Evolutionary conservation across 2,329 filamentous ascomycete genomes (phyloP), one percentile per base, ranked within the genome.

Genomic region (Nemania sp.): DNA sequence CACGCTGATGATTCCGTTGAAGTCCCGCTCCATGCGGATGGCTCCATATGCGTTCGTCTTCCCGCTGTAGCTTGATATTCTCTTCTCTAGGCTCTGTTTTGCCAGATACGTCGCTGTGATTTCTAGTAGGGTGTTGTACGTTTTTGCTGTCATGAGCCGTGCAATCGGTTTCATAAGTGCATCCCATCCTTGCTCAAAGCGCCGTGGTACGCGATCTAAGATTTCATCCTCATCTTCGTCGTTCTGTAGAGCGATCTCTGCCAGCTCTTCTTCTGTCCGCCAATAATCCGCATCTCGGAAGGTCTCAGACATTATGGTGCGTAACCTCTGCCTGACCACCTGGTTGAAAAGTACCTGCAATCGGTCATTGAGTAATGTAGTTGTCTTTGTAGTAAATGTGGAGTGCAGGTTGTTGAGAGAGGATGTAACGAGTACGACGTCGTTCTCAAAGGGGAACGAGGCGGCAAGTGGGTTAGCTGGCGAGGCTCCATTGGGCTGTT

Each of bases 271-370:
- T 62, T 88, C 83, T 1, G 81, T 82, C 3, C 91, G 80, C 9
- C 86, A 83, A 77, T 99, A 99, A 76, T 97, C 92, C 20, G 91
- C 86, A 70, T 98, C 94, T 45, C 93, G 89, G 81, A 98, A 98
- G 0, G 92, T 88, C 60, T 99, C 94, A 17, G 87, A 85, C 11
- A 99, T 81, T 2, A 97, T 88, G 0, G 92, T 91, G 0, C 93
- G 88, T 13, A 99, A 82, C 11, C 93, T 90, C 1, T 88, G 86
- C 72, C 94, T 94, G 69, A 97, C 83, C 1, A 98, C 91, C 70
- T 93, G 90, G 70, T 90, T 89, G 74, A 96, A 96, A 46, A 97
- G 83, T 5, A 96, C 92, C 67, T 90, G 86, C 32, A 97, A 84
- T 34, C 91, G 92, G 72, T 98, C 94, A 56, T 85, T 86, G 61